Conservation (phyloP, 2,329 filamentous ascomycete species). For the Xylariomycetidae sp. region DNA sequence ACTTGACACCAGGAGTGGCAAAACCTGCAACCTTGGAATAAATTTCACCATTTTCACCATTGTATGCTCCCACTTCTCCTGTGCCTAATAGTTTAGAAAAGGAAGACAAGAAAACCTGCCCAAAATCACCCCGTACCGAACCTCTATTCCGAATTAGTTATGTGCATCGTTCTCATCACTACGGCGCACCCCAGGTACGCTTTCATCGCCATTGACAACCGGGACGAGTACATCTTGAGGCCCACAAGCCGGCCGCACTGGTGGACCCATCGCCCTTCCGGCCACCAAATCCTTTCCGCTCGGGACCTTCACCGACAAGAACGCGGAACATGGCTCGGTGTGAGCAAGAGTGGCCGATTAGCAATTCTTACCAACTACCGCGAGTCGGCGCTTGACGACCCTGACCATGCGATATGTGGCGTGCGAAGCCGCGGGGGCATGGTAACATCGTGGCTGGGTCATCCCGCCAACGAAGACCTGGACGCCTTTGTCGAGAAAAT, state of each 20-base stretch:
- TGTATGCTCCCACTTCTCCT: too few species aligned
- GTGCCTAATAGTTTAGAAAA: too few species aligned
- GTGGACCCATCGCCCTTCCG: conserved; percentile 48
- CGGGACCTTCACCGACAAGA: conserved; percentile 58
- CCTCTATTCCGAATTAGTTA: too few species aligned
- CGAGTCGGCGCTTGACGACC: conserved; percentile 47
- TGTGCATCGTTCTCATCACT: conserved; percentile 76
- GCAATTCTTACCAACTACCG: conserved; percentile 65
- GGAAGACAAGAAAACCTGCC: too few species aligned
- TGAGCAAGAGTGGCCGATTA: conserved; percentile 55
- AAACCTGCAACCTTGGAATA: too few species aligned
- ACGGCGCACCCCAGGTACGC: conserved; percentile 72
- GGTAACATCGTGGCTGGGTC: conserved; percentile 58
- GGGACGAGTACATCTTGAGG: conserved; percentile 67
- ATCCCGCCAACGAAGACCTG: conserved; percentile 41
- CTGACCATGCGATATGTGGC: conserved; percentile 47
- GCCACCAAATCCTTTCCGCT: conserved; percentile 49
- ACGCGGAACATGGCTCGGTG: conserved; percentile 62
- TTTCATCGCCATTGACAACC: conserved; percentile 72
- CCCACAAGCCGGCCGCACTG: conserved; percentile 61
- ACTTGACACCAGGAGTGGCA: too few species aligned
- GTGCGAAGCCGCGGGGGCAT: conserved; percentile 58
- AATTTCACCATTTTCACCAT: too few species aligned
- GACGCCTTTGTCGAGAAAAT: conserved; percentile 47
- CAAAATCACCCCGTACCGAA: too few species aligned